These are phyloP conservation scores for Scheffersomyces coipomensis DNA, from an alignment of 805 yeast genomes.

Conservation along the genomic window DNA sequence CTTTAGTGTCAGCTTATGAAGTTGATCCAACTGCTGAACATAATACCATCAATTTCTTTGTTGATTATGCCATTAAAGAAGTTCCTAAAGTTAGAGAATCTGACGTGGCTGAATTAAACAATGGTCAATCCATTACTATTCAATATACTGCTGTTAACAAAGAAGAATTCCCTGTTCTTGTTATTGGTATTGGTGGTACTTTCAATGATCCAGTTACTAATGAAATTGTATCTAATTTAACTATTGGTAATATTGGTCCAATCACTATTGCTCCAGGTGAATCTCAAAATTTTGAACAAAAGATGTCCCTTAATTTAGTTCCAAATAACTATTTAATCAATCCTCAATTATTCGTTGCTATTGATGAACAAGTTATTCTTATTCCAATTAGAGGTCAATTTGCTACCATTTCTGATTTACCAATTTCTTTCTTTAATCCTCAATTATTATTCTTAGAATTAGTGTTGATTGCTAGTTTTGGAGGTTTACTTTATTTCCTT, in stretches of 20 bases:
- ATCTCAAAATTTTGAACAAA: conserved; percentile 52
- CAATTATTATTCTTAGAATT: conserved; percentile 64
- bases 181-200: conserved; percentile 71
- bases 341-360: conserved; percentile 57
- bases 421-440: conserved; percentile 71
- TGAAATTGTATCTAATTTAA: conserved; percentile 55
- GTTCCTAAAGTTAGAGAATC: conserved; percentile 35
- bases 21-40: conserved; percentile 4
- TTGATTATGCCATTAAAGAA: conserved; percentile 50
- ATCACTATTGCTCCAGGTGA: conserved; percentile 50
- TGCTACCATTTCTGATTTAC: conserved; percentile 58
- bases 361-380: conserved; percentile 48
- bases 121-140: conserved; percentile 55
- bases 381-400: conserved; percentile 59
- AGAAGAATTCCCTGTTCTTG: conserved; percentile 52
- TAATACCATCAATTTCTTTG: conserved; percentile 24
- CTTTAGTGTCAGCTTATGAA: conserved; percentile 6
- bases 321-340: conserved; percentile 57
- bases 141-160: conserved; percentile 52
- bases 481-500: conserved; percentile 47
- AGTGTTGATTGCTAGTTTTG: conserved; percentile 49
- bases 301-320: conserved; percentile 54
- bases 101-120: conserved; percentile 41
- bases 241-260: conserved; percentile 66
- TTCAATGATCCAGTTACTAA: conserved; percentile 56